Conservation (phyloP, 805 yeast genomes). For the Metschnikowia kunwiensis region DNA sequence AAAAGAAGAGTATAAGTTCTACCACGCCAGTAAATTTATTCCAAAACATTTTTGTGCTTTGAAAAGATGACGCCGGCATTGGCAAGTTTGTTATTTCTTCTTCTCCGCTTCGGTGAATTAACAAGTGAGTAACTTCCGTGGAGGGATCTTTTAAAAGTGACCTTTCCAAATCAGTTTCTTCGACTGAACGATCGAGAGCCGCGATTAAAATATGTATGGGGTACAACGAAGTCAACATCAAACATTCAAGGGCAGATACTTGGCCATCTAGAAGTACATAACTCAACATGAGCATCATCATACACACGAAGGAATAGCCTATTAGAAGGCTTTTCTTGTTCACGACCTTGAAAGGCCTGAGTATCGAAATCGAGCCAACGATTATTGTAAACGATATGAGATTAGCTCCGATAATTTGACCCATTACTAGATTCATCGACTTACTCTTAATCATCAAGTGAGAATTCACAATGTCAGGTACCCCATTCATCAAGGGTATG, state of each 20-base stretch:
- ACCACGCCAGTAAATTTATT: background rate
- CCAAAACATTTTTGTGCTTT: too few species aligned
- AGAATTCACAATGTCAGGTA: constrained; percentile 38
- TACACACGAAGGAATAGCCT: constrained; percentile 31
- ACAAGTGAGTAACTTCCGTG: constrained; percentile 8
- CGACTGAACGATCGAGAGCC: background rate
- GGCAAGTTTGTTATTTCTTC: too few species aligned
- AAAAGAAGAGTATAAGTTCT: background rate
- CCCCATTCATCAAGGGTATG: constrained; percentile 36
- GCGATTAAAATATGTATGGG: constrained; percentile 16
- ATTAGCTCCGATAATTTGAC: constrained; percentile 37
- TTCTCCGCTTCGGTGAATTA: background rate
- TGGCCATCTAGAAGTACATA: constrained; percentile 33
- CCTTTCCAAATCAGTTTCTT: constrained; percentile 3
- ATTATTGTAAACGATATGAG: constrained; percentile 32
- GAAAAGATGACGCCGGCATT: too few species aligned
- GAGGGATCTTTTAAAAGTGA: constrained; percentile 1
- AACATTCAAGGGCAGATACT: constrained; percentile 31
- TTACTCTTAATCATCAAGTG: constrained; percentile 27
- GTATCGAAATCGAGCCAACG: constrained; percentile 30
- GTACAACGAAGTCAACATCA: constrained; percentile 21
- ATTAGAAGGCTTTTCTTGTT: constrained; percentile 20
- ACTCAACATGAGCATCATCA: constrained; percentile 26
- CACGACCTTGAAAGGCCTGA: constrained; percentile 24
- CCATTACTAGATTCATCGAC: constrained; percentile 34